Conservation (phyloP, 140 eudicot species). For the Bidens hawaiensis region DNA sequence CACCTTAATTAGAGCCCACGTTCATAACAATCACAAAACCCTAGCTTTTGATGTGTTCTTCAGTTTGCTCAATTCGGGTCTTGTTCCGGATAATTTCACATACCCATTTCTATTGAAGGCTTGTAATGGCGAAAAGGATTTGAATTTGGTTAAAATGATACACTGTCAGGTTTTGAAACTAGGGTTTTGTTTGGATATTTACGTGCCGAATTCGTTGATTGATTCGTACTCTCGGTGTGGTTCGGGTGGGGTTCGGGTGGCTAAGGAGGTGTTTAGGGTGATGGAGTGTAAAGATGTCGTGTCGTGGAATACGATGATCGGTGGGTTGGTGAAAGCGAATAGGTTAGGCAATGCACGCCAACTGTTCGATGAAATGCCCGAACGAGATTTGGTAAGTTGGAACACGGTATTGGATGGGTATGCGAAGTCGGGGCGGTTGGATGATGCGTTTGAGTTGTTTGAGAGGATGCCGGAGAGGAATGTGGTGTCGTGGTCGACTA, state of each 20-base stretch:
- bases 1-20: conserved; percentile 55
- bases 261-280: conserved; percentile 43
- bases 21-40: conserved; percentile 38
- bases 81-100: conserved; percentile 64
- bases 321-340: conserved; percentile 56
- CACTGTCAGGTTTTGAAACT: conserved; percentile 50
- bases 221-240: conserved; percentile 82
- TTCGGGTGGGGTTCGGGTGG: conserved; percentile 43
- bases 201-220: conserved; percentile 67
- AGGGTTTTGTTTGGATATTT: conserved; percentile 54
- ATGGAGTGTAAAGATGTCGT: conserved; percentile 73
- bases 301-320: conserved; percentile 71
- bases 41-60: conserved; percentile 46
- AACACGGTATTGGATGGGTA: conserved; percentile 81
- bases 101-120: conserved; percentile 63
- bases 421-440: conserved; percentile 55
- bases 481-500: conserved; percentile 89
- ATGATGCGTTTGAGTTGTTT: conserved; percentile 65
- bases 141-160: conserved; percentile 45
- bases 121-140: conserved; percentile 31
- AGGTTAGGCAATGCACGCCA: conserved; percentile 54
- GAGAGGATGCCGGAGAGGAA: conserved; percentile 64
- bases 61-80: conserved; percentile 47
- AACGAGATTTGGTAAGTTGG: conserved; percentile 85
- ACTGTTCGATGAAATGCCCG: conserved; percentile 88